Base-by-base conservation (phyloP, 768 basidiomycete genomes). In the Auricularia auricula-judae region DNA sequence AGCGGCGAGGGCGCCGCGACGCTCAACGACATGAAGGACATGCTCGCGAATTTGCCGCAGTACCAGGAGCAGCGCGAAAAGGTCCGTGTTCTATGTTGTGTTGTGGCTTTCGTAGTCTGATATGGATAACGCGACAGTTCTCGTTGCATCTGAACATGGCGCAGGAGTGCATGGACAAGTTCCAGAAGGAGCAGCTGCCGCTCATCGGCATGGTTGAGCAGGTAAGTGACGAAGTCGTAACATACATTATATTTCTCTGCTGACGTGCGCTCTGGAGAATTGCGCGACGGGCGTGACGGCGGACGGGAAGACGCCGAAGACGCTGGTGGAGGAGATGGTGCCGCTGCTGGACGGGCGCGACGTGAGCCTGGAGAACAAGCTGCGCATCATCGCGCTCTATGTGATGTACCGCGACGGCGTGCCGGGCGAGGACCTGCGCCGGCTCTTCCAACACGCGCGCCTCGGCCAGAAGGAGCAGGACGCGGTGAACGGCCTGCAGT, bases 11-110 rank as follows among this genome's bases (percentile, higher is more conserved):
- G 88, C 54, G 91, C 89, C 8, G 89, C 91, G 59, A 94, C 85
- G 70, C 74, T 99, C 59, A 96, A 94, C 71, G 96, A 98, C 75
- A 95, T 99, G 91, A 98, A 97, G 75, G 97, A 99, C 71, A 97
- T 98, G 96, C 80, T 99, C 39, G 97, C 97, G 36, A 92, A 80
- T 71, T 73, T 99, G 66, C 94, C 95, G 1, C 93, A 97, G 75
- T 97, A 90, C 70, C 91, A 95, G 76, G 94, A 97, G 67, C 90
- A 93, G 69, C 84, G 96, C 64, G 95, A 99, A 73, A 94, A 93
- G 84, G 93, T 89, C 43, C 21, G 75, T 23, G 23, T 23, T 23
- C 23, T 23, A 23, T 23, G 23, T 51, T 36, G 62, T 36, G 4
- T 64, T 56, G 16, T 23, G 23, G 23, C 23, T 23, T 23, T 23